Percentiles rank a stretch among this genome's conserved stretches.
phyloP scores from a whole-genome alignment of 2,329 filamentous ascomycete genomes.

The Stagonosporopsis cucurbitacearum region DNA sequence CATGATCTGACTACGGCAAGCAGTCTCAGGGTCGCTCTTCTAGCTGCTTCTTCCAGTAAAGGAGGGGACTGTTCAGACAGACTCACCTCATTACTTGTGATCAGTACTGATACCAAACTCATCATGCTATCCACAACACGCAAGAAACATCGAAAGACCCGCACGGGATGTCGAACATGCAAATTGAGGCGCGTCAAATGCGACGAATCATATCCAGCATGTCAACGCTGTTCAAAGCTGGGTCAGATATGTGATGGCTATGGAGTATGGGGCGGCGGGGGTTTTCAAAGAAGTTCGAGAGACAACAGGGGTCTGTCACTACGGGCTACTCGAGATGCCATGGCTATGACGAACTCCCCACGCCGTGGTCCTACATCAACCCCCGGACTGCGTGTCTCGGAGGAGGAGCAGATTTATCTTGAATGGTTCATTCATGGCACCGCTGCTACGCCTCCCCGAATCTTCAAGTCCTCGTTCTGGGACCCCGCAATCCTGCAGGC shows the following conservation, averaged over 20 bases:
- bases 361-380: not conserved
- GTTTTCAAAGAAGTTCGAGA: slow-evolving; percentile 18
- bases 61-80: not conserved
- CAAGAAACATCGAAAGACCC: slow-evolving; percentile 10
- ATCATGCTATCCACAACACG: not conserved
- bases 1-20: not conserved
- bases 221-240: slow-evolving; percentile 45
- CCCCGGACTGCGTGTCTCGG: slow-evolving; percentile 1
- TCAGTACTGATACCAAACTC: not conserved
- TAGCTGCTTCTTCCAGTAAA: not conserved
- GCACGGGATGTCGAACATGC: slow-evolving; percentile 31
- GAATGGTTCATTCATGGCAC: slow-evolving; percentile 21
- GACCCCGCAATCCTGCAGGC: slow-evolving; percentile 14
- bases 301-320: not conserved
- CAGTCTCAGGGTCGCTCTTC: not conserved
- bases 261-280: slow-evolving; percentile 52
- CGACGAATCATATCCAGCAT: slow-evolving; percentile 50
- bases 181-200: slow-evolving; percentile 42
- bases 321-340: not conserved
- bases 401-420: slow-evolving; percentile 15
- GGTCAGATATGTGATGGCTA: slow-evolving; percentile 53
- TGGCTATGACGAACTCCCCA: not conserved
- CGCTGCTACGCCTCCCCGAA: slow-evolving; percentile 4
- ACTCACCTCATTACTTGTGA: not conserved
- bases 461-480: slow-evolving; percentile 17